Evolutionary conservation across 192 early-diverging fungal genomes (phyloP).

Genomic region (Mortierella hygrophila): DNA sequence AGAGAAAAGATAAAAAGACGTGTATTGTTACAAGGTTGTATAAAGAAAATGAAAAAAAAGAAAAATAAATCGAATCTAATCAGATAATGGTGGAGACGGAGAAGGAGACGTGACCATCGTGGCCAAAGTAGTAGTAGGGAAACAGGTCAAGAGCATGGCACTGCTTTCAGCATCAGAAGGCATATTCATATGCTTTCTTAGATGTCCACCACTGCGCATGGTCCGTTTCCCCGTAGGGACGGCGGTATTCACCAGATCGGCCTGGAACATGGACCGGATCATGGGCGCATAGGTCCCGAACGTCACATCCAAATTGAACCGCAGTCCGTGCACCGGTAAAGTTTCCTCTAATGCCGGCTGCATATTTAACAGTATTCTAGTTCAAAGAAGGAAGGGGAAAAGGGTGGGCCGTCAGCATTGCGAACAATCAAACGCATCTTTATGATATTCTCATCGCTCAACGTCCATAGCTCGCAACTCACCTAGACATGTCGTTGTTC

Average conservation of each 20-base stretch:
- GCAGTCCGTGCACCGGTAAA: slow-evolving; percentile 27
- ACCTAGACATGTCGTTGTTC: slow-evolving; percentile 32
- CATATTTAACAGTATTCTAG: slow-evolving; percentile 31
- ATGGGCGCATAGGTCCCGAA: slow-evolving; percentile 33
- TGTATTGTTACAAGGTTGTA: neutral
- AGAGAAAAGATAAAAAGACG: neutral
- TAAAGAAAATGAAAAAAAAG: neutral
- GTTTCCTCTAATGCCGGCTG: slow-evolving; percentile 42
- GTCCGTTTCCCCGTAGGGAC: slow-evolving; percentile 41
- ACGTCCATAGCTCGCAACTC: neutral
- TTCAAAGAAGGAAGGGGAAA: neutral
- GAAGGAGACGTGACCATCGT: neutral
- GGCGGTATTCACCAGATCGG: slow-evolving; percentile 26
- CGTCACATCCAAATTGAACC: slow-evolving; percentile 25
- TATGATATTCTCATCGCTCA: too few relatives aligned
- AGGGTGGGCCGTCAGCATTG: neutral
- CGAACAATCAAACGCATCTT: too few relatives aligned
- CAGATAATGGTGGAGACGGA: neutral
- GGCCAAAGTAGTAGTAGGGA: neutral
- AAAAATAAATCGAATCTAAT: neutral
- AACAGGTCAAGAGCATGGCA: slow-evolving; percentile 23
- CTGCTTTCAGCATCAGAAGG: slow-evolving; percentile 32
- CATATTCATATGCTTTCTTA: slow-evolving; percentile 30
- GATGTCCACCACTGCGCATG: slow-evolving; percentile 50
- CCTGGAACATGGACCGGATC: slow-evolving; percentile 30